phyloP scores from a whole-genome alignment of 306 rosid genomes.

The Castanea mollissima region DNA sequence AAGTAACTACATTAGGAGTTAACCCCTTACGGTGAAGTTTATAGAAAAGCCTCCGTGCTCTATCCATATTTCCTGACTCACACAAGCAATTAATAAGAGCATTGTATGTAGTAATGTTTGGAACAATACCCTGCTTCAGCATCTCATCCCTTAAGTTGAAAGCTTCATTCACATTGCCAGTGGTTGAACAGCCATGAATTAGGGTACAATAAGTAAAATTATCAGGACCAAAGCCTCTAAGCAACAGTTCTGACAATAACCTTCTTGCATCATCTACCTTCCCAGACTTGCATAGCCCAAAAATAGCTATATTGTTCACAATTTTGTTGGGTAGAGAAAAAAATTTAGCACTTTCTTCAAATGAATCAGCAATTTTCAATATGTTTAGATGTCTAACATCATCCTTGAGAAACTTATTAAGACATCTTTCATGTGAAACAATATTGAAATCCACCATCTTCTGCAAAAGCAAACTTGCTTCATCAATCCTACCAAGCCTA shows the following conservation, averaged over 20 bases:
- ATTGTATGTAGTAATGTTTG: conserved; percentile 69
- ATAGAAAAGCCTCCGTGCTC: conserved; percentile 66
- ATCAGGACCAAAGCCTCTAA: conserved; percentile 69
- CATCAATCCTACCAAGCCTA: conserved; percentile 54
- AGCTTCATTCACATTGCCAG: conserved; percentile 71
- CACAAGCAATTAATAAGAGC: conserved; percentile 74
- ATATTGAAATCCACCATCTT: conserved; percentile 58
- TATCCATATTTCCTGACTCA: conserved; percentile 66
- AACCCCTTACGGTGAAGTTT: conserved; percentile 71
- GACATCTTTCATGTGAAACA: conserved; percentile 30
- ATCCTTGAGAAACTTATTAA: conserved; percentile 27
- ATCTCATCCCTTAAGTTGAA: conserved; percentile 75
- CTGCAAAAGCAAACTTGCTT: conserved; percentile 66
- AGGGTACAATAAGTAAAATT: conserved; percentile 72
- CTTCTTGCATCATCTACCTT: conserved; percentile 57
- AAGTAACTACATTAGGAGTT: conserved; percentile 67
- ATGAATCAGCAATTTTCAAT: conserved; percentile 54
- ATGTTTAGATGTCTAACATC: conserved; percentile 30
- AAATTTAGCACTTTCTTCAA: conserved; percentile 39
- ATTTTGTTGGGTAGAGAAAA: conserved; percentile 48
- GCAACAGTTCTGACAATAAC: conserved; percentile 51
- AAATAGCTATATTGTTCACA: conserved; percentile 64
- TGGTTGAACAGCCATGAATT: conserved; percentile 61
- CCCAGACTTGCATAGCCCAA: conserved; percentile 75
- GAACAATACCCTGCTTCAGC: conserved; percentile 59